Conservation (phyloP, 495 filamentous ascomycete species). For the Penicillium crystallinum region DNA sequence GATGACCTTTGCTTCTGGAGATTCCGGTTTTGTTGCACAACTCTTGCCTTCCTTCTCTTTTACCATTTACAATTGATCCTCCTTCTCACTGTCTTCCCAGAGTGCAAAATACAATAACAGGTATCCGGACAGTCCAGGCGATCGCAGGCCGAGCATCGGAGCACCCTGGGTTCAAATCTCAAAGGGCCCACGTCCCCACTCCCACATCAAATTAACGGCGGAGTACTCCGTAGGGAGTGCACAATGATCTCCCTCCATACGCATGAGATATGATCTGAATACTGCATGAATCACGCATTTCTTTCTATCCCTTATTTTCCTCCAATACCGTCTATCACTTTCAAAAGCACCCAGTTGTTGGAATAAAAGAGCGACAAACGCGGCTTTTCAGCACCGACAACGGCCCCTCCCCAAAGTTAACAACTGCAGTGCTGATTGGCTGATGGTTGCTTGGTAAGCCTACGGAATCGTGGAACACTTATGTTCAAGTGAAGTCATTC, state of each 20-base stretch:
- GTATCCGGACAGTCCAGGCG: background rate
- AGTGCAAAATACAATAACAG: background rate
- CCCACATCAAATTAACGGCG: background rate
- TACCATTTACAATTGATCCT: background rate
- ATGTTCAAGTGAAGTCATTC: background rate
- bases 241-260: background rate
- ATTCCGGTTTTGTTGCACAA: background rate
- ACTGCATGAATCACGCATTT: background rate
- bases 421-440: background rate
- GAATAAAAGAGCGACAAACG: constrained; percentile 3
- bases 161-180: constrained; percentile 5
- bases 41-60: background rate
- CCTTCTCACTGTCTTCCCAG: background rate
- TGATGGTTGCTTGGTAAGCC: background rate
- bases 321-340: background rate
- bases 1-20: background rate
- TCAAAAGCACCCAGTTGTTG: background rate
- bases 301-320: background rate
- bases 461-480: background rate
- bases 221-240: no score
- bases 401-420: background rate
- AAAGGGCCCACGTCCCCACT: constrained; percentile 4
- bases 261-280: background rate
- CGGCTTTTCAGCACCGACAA: background rate
- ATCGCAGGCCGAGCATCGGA: constrained; percentile 13